phyloP scores from a whole-genome alignment of 2,329 filamentous ascomycete species.

The Coniochaeta sp. region DNA sequence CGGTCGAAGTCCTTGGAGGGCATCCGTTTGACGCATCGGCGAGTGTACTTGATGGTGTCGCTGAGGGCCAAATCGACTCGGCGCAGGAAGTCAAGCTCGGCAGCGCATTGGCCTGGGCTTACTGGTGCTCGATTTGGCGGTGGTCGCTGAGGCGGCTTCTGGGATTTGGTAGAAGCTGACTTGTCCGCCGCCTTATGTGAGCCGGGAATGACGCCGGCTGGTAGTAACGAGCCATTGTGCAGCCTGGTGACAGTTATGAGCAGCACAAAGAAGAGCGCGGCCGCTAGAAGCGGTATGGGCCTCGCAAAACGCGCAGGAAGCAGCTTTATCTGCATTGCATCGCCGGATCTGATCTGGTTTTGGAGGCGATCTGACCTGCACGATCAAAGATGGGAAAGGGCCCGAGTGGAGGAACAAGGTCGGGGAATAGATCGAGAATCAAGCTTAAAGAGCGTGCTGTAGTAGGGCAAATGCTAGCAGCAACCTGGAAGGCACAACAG shows the following conservation, averaged over 20 bases:
- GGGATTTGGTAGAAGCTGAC: neutral
- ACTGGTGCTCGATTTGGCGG: neutral
- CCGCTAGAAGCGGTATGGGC: conserved; percentile 10
- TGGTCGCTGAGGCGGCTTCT: neutral
- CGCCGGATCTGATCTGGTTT: too few species aligned
- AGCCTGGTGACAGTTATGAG: conserved; percentile 12
- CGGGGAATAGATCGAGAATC: too few species aligned
- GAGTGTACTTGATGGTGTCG: conserved; percentile 33
- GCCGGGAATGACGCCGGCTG: conserved; percentile 1
- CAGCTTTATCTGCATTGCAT: conserved; percentile 12
- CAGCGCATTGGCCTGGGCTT: conserved; percentile 5
- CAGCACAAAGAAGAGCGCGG: conserved; percentile 11
- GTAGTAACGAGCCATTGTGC: conserved; percentile 6
- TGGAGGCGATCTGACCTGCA: too few species aligned
- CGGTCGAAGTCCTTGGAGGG: conserved; percentile 26
- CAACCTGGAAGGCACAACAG: too few species aligned
- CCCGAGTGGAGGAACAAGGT: too few species aligned
- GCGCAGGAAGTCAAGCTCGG: conserved; percentile 15
- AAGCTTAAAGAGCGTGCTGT: too few species aligned
- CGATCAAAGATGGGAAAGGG: too few species aligned
- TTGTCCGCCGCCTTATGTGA: neutral
- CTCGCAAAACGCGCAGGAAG: conserved; percentile 12
- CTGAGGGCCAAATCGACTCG: conserved; percentile 25
- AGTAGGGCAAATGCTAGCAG: too few species aligned
- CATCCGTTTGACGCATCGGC: conserved; percentile 34